phyloP scores from a whole-genome alignment of 495 filamentous ascomycete species.

The Neurospora sp. region DNA sequence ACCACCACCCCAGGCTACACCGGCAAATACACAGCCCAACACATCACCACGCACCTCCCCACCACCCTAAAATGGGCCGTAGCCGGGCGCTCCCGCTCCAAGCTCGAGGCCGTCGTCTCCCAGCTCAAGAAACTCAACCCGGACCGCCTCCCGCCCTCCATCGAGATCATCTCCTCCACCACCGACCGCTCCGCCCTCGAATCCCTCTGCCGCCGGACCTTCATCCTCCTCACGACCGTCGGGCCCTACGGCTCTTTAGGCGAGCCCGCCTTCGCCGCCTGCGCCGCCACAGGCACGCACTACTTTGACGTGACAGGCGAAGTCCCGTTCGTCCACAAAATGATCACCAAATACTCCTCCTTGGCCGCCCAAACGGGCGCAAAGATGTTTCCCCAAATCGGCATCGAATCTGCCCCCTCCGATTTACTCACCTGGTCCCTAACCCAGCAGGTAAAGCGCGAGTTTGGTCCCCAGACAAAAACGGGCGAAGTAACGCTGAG shows the following conservation, averaged over 20 bases:
- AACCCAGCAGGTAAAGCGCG: constrained; percentile 51
- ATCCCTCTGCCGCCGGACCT: constrained; percentile 62
- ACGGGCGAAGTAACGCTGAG: constrained; percentile 51
- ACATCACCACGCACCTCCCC: constrained; percentile 63
- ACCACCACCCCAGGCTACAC: constrained; percentile 60
- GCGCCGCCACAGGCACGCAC: constrained; percentile 77
- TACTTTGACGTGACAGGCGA: constrained; percentile 91
- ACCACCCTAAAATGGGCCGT: constrained; percentile 84
- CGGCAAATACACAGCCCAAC: constrained; percentile 64
- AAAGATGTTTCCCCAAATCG: constrained; percentile 79
- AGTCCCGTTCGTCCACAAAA: constrained; percentile 64
- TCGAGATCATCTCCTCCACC: constrained; percentile 52
- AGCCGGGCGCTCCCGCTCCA: constrained; percentile 67
- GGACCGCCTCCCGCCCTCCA: constrained; percentile 52
- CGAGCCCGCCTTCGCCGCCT: constrained; percentile 75
- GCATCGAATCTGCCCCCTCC: constrained; percentile 74
- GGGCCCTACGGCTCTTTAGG: constrained; percentile 78
- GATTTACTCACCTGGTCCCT: constrained; percentile 71
- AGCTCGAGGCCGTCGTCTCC: constrained; percentile 58
- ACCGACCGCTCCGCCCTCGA: constrained; percentile 49
- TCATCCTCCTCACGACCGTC: constrained; percentile 70
- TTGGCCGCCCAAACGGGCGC: constrained; percentile 57
- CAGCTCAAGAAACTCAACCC: constrained; percentile 56
- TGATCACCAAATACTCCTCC: constrained; percentile 73
- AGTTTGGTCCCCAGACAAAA: constrained; percentile 32